phyloP scores from a whole-genome alignment of 441 rosid genomes.

The Eruca vesicaria region DNA sequence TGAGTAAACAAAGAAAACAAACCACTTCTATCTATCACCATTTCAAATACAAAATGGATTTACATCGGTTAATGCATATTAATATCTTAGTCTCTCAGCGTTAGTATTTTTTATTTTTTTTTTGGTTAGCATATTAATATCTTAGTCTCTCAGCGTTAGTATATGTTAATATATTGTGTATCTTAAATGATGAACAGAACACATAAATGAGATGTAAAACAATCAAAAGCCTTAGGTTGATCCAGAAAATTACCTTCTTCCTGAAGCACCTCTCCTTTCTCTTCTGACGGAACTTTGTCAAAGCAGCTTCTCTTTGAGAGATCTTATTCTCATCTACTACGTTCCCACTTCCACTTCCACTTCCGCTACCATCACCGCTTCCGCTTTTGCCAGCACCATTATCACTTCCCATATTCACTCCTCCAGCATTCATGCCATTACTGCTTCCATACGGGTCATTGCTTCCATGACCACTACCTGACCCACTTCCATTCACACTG shows the following conservation, averaged over 20 bases:
- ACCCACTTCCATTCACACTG: constrained; percentile 65
- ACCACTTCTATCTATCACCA: not conserved
- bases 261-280: constrained; percentile 88
- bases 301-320: constrained; percentile 70
- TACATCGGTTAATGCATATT: not conserved
- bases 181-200: not conserved
- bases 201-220: not conserved
- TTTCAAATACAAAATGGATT: not conserved
- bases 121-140: not conserved
- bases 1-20: not conserved
- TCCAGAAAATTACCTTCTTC: constrained; percentile 53
- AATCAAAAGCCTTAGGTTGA: constrained; percentile 2
- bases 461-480: constrained; percentile 70
- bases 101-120: too few relatives aligned
- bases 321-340: constrained; percentile 30
- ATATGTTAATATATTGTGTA: not conserved
- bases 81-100: not conserved
- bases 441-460: constrained; percentile 46
- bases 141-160: not conserved
- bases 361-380: constrained; percentile 47
- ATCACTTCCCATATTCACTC: constrained; percentile 45
- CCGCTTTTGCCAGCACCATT: constrained; percentile 38
- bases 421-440: constrained; percentile 45
- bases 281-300: constrained; percentile 78
- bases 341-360: constrained; percentile 32